phyloP scores from a whole-genome alignment of 768 basidiomycete genomes.

The Clitopilus passeckerianus region DNA sequence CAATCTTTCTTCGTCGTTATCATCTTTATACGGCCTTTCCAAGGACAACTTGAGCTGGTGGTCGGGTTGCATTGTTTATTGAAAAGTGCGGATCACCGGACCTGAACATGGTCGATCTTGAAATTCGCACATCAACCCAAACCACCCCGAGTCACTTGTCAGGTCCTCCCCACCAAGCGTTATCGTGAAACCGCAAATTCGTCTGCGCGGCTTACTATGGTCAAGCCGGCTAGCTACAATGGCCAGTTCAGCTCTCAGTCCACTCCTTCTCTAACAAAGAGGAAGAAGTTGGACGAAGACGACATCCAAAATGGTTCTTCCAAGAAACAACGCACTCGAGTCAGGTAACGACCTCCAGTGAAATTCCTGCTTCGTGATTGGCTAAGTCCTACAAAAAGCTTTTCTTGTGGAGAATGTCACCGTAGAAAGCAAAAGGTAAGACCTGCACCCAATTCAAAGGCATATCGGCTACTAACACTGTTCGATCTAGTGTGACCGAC shows the following conservation, averaged over 20 bases:
- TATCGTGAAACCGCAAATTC: neutral
- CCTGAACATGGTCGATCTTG: conserved; percentile 2
- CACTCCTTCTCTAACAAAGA: conserved; percentile 36
- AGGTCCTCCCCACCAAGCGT: conserved; percentile 1
- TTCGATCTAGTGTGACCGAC: conserved; percentile 68
- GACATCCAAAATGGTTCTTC: conserved; percentile 32
- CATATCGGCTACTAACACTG: conserved; percentile 5
- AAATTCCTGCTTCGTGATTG: neutral
- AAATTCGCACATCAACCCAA: conserved; percentile 6
- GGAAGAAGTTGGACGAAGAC: conserved; percentile 65
- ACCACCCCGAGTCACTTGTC: conserved; percentile 1
- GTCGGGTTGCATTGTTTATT: conserved; percentile 7
- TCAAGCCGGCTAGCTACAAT: conserved; percentile 27
- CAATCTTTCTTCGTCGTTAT: conserved; percentile 58
- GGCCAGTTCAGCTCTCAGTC: conserved; percentile 12
- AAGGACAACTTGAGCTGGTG: conserved; percentile 59
- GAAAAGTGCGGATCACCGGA: conserved; percentile 13
- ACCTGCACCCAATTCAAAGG: conserved; percentile 1
- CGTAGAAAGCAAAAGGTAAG: conserved; percentile 81
- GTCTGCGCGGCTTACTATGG: conserved; percentile 18
- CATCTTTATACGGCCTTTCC: conserved; percentile 80
- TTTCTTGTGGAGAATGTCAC: conserved; percentile 86
- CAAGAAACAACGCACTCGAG: conserved; percentile 73
- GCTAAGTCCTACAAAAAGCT: conserved; percentile 33
- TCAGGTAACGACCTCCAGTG: conserved; percentile 48